phyloP scores from a whole-genome alignment of 1,139 yeast species.

The Yamadazyma epiphylla region DNA sequence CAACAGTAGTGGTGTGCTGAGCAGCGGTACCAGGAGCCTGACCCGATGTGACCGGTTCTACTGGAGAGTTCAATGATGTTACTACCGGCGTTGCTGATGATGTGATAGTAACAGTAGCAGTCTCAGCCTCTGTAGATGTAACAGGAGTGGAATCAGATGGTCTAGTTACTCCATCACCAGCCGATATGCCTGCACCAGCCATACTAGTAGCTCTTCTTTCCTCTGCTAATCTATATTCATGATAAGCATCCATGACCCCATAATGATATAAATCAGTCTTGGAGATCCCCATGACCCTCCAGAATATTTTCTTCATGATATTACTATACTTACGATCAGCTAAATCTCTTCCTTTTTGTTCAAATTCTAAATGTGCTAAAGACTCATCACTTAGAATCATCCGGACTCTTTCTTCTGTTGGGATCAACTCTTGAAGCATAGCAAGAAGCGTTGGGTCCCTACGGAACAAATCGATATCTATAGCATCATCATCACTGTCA shows the following conservation, averaged over 20 bases:
- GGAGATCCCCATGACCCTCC: constrained; percentile 55
- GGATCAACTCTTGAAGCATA: constrained; percentile 38
- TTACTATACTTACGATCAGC: constrained; percentile 34
- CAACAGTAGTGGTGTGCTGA: no score
- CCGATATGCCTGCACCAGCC: neutral
- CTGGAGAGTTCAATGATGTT: no score
- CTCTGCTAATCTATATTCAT: constrained; percentile 13
- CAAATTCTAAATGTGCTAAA: constrained; percentile 30
- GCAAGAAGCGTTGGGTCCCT: constrained; percentile 37
- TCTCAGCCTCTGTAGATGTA: neutral
- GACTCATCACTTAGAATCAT: constrained; percentile 28
- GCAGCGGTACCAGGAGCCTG: no score
- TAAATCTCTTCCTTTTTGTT: constrained; percentile 36
- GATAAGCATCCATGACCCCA: constrained; percentile 44
- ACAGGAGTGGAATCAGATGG: neutral
- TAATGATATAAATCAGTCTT: constrained; percentile 46
- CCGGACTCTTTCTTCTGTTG: constrained; percentile 37
- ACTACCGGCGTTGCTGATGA: no score
- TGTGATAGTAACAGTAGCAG: no score
- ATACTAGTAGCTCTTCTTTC: constrained; percentile 6
- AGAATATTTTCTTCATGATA: constrained; percentile 38
- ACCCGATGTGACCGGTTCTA: no score
- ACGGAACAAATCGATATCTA: constrained; percentile 41
- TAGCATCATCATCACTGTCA: constrained; percentile 20
- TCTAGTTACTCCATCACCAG: neutral